Percentiles rank a stretch among this genome's conserved stretches.
Evolutionary conservation across 1,284 basidiomycete genomes (phyloP).

Genomic region (Blastosporella zonata): DNA sequence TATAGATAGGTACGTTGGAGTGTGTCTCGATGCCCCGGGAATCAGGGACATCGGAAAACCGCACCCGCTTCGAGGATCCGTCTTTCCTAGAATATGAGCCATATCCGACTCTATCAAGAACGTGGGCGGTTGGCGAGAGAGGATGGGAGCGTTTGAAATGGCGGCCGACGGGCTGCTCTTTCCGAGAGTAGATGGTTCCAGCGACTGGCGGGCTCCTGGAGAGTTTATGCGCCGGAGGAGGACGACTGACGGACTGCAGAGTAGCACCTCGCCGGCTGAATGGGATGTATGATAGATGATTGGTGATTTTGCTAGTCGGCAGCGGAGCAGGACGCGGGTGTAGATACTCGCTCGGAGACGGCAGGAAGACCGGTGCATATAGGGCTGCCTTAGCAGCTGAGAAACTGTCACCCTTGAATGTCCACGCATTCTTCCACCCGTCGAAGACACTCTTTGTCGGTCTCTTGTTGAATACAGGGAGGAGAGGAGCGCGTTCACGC

Average conservation of each 20-base stretch:
- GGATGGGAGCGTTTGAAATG: constrained; percentile 15
- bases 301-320: background rate
- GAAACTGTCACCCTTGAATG: background rate
- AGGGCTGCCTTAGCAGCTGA: background rate
- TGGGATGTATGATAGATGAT: background rate
- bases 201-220: too few relatives aligned
- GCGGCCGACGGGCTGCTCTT: constrained; percentile 3
- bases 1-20: background rate
- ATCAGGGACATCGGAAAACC: background rate
- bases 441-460: constrained; percentile 1
- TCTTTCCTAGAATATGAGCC: background rate
- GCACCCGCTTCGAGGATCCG: constrained; percentile 10
- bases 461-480: background rate
- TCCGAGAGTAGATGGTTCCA: too few relatives aligned
- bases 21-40: background rate
- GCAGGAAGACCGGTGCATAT: constrained; percentile 1
- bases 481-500: background rate
- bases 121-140: background rate
- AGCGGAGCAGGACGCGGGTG: constrained; percentile 1
- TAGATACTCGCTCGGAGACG: background rate
- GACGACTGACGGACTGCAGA: too few relatives aligned
- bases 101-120: background rate
- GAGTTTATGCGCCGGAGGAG: too few relatives aligned
- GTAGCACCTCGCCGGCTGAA: too few relatives aligned
- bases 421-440: constrained; percentile 2